These are phyloP conservation scores for Eucalyptus lansdowneana DNA, from an alignment of 345 rosid genomes.

Conservation along the genomic window DNA sequence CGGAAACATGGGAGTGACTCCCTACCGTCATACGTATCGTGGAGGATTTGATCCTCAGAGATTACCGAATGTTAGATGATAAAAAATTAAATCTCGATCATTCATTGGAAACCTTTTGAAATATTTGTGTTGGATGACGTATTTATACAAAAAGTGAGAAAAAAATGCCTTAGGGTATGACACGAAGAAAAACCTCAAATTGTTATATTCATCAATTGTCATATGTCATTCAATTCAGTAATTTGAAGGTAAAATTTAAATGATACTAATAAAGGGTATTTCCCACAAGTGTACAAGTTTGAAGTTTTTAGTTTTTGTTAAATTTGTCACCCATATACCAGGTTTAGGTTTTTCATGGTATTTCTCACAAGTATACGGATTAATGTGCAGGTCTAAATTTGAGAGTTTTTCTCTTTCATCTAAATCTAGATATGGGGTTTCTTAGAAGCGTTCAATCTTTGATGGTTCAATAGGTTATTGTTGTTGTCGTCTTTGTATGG, in stretches of 20 bases:
- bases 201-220: rapidly evolving
- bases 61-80: background rate
- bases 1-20: rapidly evolving
- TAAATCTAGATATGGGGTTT: no score
- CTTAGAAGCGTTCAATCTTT: no score
- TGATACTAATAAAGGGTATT: rapidly evolving
- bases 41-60: background rate
- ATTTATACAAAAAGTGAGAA: background rate
- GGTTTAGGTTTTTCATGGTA: rapidly evolving
- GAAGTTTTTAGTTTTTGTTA: no score
- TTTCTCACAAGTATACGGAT: rapidly evolving
- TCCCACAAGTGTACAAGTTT: rapidly evolving
- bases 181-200: rapidly evolving
- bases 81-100: rapidly evolving
- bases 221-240: rapidly evolving
- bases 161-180: rapidly evolving
- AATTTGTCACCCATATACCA: rapidly evolving
- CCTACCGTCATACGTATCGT: background rate
- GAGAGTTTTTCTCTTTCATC: no score
- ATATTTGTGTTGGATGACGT: background rate
- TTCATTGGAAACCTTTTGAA: background rate
- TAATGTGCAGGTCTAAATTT: no score
- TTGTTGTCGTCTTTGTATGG: no score
- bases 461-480: no score
- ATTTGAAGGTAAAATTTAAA: no score